Base-by-base conservation (phyloP, 176 grass and related monocot genomes). In the Zea luxurians region DNA sequence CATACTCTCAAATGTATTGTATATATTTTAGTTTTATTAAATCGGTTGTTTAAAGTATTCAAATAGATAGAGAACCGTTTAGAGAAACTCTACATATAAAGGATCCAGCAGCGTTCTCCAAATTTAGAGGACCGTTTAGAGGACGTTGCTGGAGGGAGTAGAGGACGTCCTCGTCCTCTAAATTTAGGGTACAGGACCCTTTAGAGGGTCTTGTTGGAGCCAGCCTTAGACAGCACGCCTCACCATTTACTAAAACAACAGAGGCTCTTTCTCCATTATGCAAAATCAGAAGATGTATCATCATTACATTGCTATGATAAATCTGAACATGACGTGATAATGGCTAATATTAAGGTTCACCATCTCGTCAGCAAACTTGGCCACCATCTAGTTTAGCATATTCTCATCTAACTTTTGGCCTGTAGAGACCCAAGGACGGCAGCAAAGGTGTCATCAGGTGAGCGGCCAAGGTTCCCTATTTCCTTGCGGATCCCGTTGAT, bases 341-440 rank as follows among this genome's bases (percentile, higher is more conserved):
- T 69, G 61, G 61, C 75, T 79, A 48, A 93, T 65, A 44, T 75
- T 42, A 77, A 99, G 87, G 60, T 73, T 89, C 74, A 49, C 73
- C 60, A 92, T 85, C 68, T 83, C 71, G 55, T 27, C 47, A 27
- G 8, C 61, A 46, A 35, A 64, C 15, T 7, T 46, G 11, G 36
- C 49, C 2, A 27, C 27, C 27, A 27, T 27, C 27, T 27, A 27
- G 27, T 61, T 68, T 38, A 57, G 72, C 41, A 91, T 46, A 86
- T 91, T 86, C 78, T 74, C 86, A 43, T 58, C 71, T 63, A 99
- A 83, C 61, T 83, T 57, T 83, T 57, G 61, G 81, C 58, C 63
- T 89, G 75, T 7, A 99, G 55, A 71, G 84, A 83, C 62, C 77
- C 78, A 80, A 96, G 40, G 67, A 91, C 68, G 54, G 81, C 85